A percentile compares a stretch with the other conserved stretches of the same genome.
These are phyloP conservation scores for Xylariales sp. DNA, from an alignment of 2,329 filamentous ascomycete species.

Conservation along the genomic window DNA sequence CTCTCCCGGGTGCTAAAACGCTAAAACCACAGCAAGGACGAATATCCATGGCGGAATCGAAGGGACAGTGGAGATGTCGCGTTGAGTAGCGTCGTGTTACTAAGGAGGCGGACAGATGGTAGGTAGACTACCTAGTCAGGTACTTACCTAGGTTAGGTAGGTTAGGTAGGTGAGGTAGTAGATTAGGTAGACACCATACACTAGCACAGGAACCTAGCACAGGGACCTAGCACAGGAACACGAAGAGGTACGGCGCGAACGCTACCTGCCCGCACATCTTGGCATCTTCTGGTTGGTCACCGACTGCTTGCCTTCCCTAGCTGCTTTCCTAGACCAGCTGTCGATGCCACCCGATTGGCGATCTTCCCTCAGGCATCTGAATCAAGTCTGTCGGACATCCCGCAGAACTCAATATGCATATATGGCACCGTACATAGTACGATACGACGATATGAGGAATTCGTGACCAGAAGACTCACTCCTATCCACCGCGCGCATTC, in stretches of 20 bases:
- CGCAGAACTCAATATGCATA: constrained; percentile 1
- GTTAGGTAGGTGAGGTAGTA: too few relatives aligned
- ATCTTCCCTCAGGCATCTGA: background rate
- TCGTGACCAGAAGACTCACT: background rate
- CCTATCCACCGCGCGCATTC: background rate
- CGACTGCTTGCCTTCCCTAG: background rate
- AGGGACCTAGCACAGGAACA: background rate
- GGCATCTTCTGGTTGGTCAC: constrained; percentile 17
- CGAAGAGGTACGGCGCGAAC: background rate
- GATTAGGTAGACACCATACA: too few relatives aligned
- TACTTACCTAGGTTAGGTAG: too few relatives aligned
- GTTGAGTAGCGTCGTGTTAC: constrained; percentile 11
- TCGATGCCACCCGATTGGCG: background rate
- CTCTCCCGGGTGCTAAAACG: constrained; percentile 14
- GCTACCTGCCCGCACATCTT: constrained; percentile 5
- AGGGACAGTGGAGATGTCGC: constrained; percentile 20
- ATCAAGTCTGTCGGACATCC: background rate
- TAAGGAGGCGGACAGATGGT: background rate
- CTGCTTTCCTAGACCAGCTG: constrained; percentile 1
- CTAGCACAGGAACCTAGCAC: too few relatives aligned
- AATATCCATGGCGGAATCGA: constrained; percentile 15
- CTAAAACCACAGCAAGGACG: constrained; percentile 20
- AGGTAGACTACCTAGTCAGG: background rate
- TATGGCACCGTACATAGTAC: too few relatives aligned
- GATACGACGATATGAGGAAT: background rate